phyloP scores from a whole-genome alignment of 139 green algal species.

The Eudorina sp. region DNA sequence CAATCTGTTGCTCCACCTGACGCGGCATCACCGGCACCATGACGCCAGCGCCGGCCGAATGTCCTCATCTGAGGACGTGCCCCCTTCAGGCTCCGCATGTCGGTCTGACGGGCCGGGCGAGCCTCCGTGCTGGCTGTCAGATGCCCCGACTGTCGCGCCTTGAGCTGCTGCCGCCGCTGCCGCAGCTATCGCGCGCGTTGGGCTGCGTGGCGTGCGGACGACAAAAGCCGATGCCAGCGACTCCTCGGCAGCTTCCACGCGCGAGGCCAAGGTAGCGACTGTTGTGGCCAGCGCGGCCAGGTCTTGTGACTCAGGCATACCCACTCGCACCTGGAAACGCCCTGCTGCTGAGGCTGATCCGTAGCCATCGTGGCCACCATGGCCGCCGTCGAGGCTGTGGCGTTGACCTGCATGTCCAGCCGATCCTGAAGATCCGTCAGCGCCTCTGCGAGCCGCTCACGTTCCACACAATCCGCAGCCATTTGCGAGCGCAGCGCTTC shows the following conservation, averaged over 20 bases:
- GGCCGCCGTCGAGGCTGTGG: not conserved
- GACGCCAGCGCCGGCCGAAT: not conserved
- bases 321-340: slow-evolving; percentile 11
- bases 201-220: slow-evolving; percentile 19
- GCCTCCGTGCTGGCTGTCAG: no score
- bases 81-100: not conserved
- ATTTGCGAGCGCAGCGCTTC: not conserved
- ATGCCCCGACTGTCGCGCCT: no score
- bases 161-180: no score
- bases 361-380: slow-evolving; percentile 31
- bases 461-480: not conserved
- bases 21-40: slow-evolving; percentile 37
- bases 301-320: not conserved
- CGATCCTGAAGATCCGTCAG: slow-evolving; percentile 17
- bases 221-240: slow-evolving; percentile 21
- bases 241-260: slow-evolving; percentile 9
- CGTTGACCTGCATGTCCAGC: slow-evolving; percentile 23
- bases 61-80: not conserved
- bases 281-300: not conserved
- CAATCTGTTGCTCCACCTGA: slow-evolving; percentile 17
- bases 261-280: not conserved
- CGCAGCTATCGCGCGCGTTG: not conserved
- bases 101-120: not conserved
- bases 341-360: not conserved
- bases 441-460: not conserved